These are phyloP conservation scores for Melastoma candidum DNA, from an alignment of 441 rosid genomes.

Conservation along the genomic window DNA sequence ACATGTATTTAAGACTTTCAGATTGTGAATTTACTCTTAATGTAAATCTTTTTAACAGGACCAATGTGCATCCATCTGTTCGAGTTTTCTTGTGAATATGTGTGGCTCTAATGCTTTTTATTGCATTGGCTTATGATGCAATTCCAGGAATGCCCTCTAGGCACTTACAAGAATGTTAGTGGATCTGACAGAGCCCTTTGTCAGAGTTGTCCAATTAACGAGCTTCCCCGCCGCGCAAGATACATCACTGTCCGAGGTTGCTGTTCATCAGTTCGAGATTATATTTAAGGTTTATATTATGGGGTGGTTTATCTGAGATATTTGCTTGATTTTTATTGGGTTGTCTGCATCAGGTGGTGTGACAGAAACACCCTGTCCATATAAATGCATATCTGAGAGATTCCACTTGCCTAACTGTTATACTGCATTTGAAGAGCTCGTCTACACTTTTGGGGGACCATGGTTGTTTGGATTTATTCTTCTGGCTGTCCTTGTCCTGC, in stretches of 20 bases:
- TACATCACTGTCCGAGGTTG: constrained; percentile 60
- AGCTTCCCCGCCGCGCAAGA: constrained; percentile 71
- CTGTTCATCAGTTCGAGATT: background rate
- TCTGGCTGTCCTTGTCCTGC: constrained; percentile 59
- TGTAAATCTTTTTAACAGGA: no score
- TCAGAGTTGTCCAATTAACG: constrained; percentile 45
- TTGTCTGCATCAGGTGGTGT: constrained; percentile 55
- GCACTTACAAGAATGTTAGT: constrained; percentile 71
- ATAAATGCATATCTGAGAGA: constrained; percentile 70
- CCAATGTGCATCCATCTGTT: no score
- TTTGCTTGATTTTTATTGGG: constrained; percentile 1
- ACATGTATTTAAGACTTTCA: no score
- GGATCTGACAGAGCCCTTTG: constrained; percentile 72
- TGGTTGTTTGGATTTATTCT: constrained; percentile 75
- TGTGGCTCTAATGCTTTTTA: background rate
- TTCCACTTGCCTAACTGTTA: constrained; percentile 89
- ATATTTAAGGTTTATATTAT: background rate
- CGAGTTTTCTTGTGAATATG: no score
- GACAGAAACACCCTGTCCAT: constrained; percentile 78
- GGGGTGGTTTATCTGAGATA: background rate
- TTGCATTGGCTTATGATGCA: background rate
- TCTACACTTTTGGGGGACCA: constrained; percentile 93
- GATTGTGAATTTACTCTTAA: no score
- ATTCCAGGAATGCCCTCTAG: constrained; percentile 81
- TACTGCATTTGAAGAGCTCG: constrained; percentile 79